These are phyloP conservation scores for Candida glucosophila DNA, from an alignment of 1,139 yeast genomes.

Conservation along the genomic window DNA sequence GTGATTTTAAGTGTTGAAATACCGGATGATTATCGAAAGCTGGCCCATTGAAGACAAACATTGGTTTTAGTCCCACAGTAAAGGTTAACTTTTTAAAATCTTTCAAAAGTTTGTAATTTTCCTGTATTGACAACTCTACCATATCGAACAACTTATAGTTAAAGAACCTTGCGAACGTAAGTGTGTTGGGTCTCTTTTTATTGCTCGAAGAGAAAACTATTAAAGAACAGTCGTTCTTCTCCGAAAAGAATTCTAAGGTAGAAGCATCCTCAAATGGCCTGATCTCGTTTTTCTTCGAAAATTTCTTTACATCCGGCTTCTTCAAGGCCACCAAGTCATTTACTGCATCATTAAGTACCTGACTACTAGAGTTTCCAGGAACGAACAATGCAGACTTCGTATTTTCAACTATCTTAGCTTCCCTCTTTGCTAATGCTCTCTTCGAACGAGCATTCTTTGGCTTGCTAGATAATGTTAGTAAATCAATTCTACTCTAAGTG, in stretches of 20 bases:
- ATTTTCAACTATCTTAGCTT: slow-evolving; percentile 84
- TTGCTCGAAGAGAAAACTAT: slow-evolving; percentile 76
- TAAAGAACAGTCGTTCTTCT: slow-evolving; percentile 86
- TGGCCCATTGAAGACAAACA: slow-evolving; percentile 90
- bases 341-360: slow-evolving; percentile 80
- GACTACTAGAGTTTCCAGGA: slow-evolving; percentile 79
- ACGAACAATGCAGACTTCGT: slow-evolving; percentile 84
- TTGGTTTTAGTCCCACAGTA: slow-evolving; percentile 85
- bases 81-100: slow-evolving; percentile 81
- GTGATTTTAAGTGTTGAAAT: slow-evolving; percentile 75
- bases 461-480: too few species aligned
- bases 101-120: slow-evolving; percentile 58
- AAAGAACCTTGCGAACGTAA: slow-evolving; percentile 84
- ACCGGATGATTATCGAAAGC: slow-evolving; percentile 86
- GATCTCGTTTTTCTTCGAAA: slow-evolving; percentile 78
- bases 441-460: slow-evolving; percentile 96
- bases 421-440: slow-evolving; percentile 84
- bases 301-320: slow-evolving; percentile 85
- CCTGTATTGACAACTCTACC: slow-evolving; percentile 77
- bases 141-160: slow-evolving; percentile 86
- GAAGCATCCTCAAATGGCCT: slow-evolving; percentile 92
- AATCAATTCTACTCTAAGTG: too few species aligned
- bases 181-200: slow-evolving; percentile 88
- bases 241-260: slow-evolving; percentile 82
- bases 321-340: slow-evolving; percentile 85